These are phyloP conservation scores for Kockiozyma suomiensis DNA, from an alignment of 805 yeast species.

Conservation along the genomic window DNA sequence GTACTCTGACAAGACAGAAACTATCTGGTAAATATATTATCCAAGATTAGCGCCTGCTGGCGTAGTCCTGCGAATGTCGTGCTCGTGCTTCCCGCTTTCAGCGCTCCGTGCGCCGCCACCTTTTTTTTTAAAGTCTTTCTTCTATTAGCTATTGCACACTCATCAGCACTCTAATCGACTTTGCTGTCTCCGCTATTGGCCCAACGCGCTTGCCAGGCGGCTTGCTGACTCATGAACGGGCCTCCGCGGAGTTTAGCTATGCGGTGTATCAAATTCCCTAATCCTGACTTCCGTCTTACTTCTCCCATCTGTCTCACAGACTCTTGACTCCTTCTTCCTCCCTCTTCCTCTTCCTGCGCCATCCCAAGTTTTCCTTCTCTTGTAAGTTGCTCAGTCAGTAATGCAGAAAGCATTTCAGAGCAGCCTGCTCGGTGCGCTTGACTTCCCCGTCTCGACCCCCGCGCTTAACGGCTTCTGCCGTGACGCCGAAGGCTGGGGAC, in stretches of 20 bases:
- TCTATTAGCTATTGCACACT: background rate
- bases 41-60: background rate
- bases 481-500: constrained; percentile 45
- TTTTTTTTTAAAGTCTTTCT: too few species aligned
- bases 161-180: background rate
- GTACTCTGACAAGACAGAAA: too few species aligned
- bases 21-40: too few species aligned
- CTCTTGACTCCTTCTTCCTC: background rate
- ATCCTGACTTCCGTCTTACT: background rate
- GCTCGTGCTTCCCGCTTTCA: background rate
- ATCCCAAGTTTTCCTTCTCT: background rate
- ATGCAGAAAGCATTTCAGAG: constrained; percentile 6
- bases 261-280: background rate
- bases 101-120: constrained; percentile 1
- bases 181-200: background rate
- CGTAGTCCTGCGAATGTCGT: background rate
- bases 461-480: constrained; percentile 32
- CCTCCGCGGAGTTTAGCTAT: background rate
- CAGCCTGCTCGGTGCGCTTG: constrained; percentile 20
- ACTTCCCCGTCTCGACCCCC: constrained; percentile 21
- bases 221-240: background rate
- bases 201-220: background rate
- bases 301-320: background rate
- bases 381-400: background rate
- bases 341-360: background rate